Evolutionary conservation across 306 rosid species (phyloP).

Genomic region (Rosa rugosa): DNA sequence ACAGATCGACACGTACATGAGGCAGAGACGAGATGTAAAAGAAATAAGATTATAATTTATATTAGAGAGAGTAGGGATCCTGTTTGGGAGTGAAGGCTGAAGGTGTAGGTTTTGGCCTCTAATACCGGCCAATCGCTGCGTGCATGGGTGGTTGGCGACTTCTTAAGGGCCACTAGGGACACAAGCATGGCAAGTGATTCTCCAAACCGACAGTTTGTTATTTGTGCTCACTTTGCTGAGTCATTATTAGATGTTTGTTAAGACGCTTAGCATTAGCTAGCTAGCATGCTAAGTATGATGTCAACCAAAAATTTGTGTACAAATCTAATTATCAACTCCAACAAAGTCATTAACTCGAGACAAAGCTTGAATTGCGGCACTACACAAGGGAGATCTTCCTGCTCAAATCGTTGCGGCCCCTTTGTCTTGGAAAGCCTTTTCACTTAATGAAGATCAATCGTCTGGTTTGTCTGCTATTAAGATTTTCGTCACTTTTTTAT

Average conservation of each 20-base stretch:
- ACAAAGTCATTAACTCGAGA: background rate
- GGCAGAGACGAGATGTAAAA: background rate
- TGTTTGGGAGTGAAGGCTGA: background rate
- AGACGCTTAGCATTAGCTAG: background rate
- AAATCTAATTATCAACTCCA: background rate
- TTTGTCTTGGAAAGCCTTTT: too few relatives aligned
- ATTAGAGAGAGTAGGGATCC: background rate
- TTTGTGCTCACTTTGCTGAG: background rate
- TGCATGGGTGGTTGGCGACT: background rate
- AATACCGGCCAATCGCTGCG: background rate
- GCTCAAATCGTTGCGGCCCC: too few relatives aligned
- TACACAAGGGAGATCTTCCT: background rate
- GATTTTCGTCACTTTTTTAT: too few relatives aligned
- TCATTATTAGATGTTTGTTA: background rate
- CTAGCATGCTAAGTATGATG: background rate
- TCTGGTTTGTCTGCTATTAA: too few relatives aligned
- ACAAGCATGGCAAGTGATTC: background rate
- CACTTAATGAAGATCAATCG: too few relatives aligned
- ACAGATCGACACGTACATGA: background rate
- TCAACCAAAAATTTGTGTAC: background rate
- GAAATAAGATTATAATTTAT: background rate
- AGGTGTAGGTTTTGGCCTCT: background rate
- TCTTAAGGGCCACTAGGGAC: background rate
- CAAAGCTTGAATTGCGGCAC: background rate
- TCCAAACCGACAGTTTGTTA: background rate